Evolutionary conservation across 805 yeast genomes (phyloP).

Genomic region (Lachancea nothofagi): DNA sequence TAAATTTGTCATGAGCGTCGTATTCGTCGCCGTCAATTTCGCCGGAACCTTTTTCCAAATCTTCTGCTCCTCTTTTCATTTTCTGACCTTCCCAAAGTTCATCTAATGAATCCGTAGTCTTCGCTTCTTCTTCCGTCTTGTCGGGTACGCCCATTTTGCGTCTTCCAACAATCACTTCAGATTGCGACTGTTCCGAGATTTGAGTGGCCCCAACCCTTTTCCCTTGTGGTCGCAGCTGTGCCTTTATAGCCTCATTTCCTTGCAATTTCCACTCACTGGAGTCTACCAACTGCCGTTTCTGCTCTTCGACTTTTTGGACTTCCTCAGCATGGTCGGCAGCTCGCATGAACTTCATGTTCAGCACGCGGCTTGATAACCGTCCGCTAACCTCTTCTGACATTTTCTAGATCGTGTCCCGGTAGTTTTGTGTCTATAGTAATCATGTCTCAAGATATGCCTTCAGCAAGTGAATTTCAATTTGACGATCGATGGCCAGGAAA

Average conservation of each 20-base stretch:
- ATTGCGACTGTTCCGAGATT: slow-evolving; percentile 31
- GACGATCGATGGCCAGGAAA: slow-evolving; percentile 3
- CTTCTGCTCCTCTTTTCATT: slow-evolving; percentile 5
- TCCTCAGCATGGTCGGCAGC: slow-evolving; percentile 37
- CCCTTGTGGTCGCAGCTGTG: slow-evolving; percentile 23
- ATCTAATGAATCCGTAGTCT: slow-evolving; percentile 17
- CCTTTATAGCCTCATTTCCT: slow-evolving; percentile 13
- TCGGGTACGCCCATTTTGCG: slow-evolving; percentile 18
- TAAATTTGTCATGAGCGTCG: slow-evolving; percentile 2
- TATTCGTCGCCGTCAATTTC: slow-evolving; percentile 3
- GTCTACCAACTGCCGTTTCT: slow-evolving; percentile 40
- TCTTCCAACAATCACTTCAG: slow-evolving; percentile 15
- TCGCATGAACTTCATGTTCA: slow-evolving; percentile 78
- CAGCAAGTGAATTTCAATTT: too few species aligned
- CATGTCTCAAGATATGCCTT: too few species aligned
- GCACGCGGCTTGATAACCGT: slow-evolving; percentile 57
- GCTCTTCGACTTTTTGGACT: slow-evolving; percentile 33
- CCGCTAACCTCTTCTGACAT: slow-evolving; percentile 23
- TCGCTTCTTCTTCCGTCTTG: slow-evolving; percentile 20
- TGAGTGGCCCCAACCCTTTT: slow-evolving; percentile 11
- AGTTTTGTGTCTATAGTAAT: too few species aligned
- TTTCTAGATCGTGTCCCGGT: neutral
- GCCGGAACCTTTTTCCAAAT: neutral
- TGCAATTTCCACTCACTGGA: slow-evolving; percentile 31
- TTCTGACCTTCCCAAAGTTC: slow-evolving; percentile 11